These are phyloP conservation scores for Effrenium voratum DNA, from an alignment of 73 alveolate genomes.

Conservation along the genomic window DNA sequence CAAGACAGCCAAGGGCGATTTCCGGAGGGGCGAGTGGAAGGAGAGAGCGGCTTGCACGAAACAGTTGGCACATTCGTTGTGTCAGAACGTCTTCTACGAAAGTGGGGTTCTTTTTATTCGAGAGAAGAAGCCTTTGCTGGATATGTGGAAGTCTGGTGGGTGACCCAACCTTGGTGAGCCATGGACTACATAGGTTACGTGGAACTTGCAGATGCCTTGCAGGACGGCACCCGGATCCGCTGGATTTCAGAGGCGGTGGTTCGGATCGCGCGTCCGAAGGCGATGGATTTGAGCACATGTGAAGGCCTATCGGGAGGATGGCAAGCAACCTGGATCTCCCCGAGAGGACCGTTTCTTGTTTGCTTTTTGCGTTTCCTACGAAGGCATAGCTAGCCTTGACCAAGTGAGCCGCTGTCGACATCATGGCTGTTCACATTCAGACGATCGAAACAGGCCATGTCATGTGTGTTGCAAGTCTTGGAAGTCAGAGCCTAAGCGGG, in stretches of 20 bases:
- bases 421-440: too few relatives aligned
- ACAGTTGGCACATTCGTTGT: neutral
- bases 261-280: neutral
- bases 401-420: too few relatives aligned
- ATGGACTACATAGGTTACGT: neutral
- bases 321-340: constrained; percentile 63
- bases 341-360: too few relatives aligned
- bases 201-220: neutral
- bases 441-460: too few relatives aligned
- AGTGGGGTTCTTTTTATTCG: too few relatives aligned
- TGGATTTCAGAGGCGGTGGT: constrained; percentile 81
- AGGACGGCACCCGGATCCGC: constrained; percentile 93
- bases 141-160: neutral
- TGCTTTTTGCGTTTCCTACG: too few relatives aligned
- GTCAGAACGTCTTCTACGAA: neutral
- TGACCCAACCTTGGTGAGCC: neutral
- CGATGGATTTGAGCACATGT: neutral
- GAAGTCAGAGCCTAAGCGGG: too few relatives aligned
- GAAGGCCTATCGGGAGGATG: constrained; percentile 92
- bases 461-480: too few relatives aligned
- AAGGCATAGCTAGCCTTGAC: too few relatives aligned
- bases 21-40: constrained; percentile 93
- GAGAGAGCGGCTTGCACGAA: neutral
- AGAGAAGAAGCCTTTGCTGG: too few relatives aligned
- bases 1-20: constrained; percentile 91